Evolutionary conservation across 208 protist genomes (phyloP).

Genomic region (Trypanosoma avium): DNA sequence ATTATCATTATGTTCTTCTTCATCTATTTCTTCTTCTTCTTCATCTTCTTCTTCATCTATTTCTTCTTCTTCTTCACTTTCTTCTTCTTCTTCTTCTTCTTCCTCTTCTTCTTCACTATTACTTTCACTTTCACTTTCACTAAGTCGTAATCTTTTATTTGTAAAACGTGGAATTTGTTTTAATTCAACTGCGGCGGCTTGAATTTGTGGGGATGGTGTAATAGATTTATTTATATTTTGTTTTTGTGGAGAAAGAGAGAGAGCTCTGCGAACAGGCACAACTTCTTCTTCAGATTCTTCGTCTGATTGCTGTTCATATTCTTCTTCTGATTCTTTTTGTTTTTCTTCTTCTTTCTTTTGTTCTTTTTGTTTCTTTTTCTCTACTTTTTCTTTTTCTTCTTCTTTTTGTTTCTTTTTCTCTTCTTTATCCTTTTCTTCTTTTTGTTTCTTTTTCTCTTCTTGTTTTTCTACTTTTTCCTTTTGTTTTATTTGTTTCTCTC

Average conservation of each 20-base stretch:
- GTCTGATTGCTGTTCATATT: too few relatives aligned
- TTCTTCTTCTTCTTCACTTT: too few relatives aligned
- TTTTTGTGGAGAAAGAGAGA: not conserved
- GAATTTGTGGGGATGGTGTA: not conserved
- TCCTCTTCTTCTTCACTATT: not conserved
- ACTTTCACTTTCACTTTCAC: not conserved
- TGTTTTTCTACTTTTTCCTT: too few relatives aligned
- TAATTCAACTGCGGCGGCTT: not conserved
- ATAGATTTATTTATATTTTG: not conserved
- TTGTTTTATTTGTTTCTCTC: not conserved
- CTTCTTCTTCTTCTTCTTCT: not conserved
- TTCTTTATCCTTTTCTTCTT: conserved; percentile 2
- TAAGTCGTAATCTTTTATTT: not conserved
- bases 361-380: not conserved
- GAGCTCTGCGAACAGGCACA: not conserved
- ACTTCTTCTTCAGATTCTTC: not conserved
- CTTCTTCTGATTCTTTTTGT: too few relatives aligned
- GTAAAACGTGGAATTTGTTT: not conserved
- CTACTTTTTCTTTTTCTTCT: not conserved
- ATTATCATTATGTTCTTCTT: too few relatives aligned
- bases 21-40: not conserved
- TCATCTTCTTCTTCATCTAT: conserved; percentile 4
- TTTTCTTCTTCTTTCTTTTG: too few relatives aligned
- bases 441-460: conserved; percentile 13
- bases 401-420: not conserved